phyloP scores from a whole-genome alignment of 2,329 filamentous ascomycete genomes.

The Aspergillus latus region DNA sequence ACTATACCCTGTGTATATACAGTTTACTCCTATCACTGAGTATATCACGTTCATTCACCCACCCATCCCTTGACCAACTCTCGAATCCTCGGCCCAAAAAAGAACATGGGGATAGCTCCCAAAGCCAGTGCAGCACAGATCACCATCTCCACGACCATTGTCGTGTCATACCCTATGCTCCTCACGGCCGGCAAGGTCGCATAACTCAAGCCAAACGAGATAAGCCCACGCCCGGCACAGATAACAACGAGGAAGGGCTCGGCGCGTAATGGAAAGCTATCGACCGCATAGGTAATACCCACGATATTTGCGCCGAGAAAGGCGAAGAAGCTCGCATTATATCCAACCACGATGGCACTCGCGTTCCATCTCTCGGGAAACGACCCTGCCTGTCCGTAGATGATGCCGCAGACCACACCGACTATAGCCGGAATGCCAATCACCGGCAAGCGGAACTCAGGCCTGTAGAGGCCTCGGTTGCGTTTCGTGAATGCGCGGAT shows the following conservation, averaged over 20 bases:
- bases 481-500: constrained; percentile 1
- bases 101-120: constrained; percentile 6
- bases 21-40: too few relatives aligned
- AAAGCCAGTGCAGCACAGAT: constrained; percentile 10
- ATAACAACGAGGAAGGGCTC: constrained; percentile 15
- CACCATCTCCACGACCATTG: constrained; percentile 11
- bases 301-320: constrained; percentile 10
- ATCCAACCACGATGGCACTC: constrained; percentile 10
- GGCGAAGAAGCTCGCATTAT: constrained; percentile 14
- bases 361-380: constrained; percentile 4
- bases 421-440: constrained; percentile 2
- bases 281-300: constrained; percentile 10
- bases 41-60: too few relatives aligned
- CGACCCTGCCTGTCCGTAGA: constrained; percentile 11
- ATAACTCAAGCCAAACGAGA: constrained; percentile 13
- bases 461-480: constrained; percentile 3
- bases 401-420: constrained; percentile 8
- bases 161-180: constrained; percentile 13
- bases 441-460: constrained; percentile 9
- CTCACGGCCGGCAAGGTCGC: constrained; percentile 2
- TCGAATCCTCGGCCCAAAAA: constrained; percentile 5
- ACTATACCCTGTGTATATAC: too few relatives aligned
- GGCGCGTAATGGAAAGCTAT: constrained; percentile 12
- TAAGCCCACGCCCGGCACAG: constrained; percentile 10
- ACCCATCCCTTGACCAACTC: too few relatives aligned